phyloP scores from a whole-genome alignment of 2,329 filamentous ascomycete genomes.

The Botrytis fabae region DNA sequence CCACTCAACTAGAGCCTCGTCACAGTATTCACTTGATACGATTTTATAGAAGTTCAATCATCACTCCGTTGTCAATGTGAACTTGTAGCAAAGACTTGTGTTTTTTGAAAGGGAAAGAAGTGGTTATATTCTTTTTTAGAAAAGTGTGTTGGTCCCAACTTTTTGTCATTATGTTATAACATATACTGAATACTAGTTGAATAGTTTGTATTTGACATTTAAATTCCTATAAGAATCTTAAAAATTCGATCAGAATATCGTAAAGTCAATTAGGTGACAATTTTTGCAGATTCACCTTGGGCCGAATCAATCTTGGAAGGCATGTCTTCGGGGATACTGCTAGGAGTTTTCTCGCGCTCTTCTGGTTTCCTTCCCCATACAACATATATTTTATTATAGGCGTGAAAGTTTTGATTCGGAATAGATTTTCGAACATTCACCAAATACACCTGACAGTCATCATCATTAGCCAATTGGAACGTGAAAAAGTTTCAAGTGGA shows the following conservation, averaged over 20 bases:
- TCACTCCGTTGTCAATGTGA: fast-evolving
- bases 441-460: slow-evolving; percentile 31
- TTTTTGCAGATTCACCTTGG: background rate
- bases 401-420: slow-evolving; percentile 34
- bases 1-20: too few relatives aligned
- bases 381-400: slow-evolving; percentile 37
- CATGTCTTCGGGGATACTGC: background rate
- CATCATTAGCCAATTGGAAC: background rate
- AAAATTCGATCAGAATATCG: background rate
- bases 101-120: background rate
- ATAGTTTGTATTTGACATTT: background rate
- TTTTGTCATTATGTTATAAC: too few relatives aligned
- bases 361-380: slow-evolving; percentile 38
- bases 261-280: fast-evolving
- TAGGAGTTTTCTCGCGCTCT: background rate
- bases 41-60: fast-evolving
- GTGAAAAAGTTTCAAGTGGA: background rate
- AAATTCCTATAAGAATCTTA: background rate
- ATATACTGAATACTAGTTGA: background rate
- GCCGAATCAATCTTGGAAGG: too few relatives aligned
- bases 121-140: too few relatives aligned
- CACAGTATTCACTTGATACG: too few relatives aligned
- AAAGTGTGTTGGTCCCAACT: background rate
- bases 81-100: background rate
- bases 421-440: slow-evolving; percentile 36